These are phyloP conservation scores for Phytophthora hybrid DNA, from an alignment of 352 stramenopile species.

Conservation along the genomic window DNA sequence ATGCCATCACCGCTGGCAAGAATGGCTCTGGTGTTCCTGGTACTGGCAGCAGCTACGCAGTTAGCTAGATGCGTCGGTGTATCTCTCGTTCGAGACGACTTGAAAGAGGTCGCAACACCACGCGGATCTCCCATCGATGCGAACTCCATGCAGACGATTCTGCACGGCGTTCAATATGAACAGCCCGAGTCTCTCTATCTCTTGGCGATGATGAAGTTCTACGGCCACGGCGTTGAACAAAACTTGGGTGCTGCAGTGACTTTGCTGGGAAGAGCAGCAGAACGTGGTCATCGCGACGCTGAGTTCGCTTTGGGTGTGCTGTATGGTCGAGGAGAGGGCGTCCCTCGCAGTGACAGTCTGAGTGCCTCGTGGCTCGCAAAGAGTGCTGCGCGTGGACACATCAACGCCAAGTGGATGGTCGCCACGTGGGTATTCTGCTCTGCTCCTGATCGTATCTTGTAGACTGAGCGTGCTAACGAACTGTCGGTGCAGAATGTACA, in stretches of 20 bases:
- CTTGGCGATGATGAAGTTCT: constrained; percentile 59
- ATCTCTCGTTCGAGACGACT: constrained; percentile 33
- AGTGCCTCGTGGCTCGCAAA: constrained; percentile 50
- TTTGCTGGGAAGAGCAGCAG: constrained; percentile 39
- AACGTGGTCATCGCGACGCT: constrained; percentile 45
- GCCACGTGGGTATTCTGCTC: constrained; percentile 37
- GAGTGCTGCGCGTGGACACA: constrained; percentile 49
- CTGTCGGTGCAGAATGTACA: constrained; percentile 40
- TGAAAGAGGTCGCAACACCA: constrained; percentile 29
- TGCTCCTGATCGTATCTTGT: neutral
- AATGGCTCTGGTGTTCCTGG: constrained; percentile 7
- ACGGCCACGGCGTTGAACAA: constrained; percentile 52
- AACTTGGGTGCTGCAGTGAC: constrained; percentile 42
- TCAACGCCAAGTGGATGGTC: constrained; percentile 64
- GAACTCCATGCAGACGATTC: constrained; percentile 42
- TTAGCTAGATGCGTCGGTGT: neutral
- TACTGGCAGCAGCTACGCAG: constrained; percentile 4
- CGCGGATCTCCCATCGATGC: constrained; percentile 35
- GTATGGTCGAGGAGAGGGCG: constrained; percentile 38
- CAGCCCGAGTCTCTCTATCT: constrained; percentile 60
- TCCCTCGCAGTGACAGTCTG: constrained; percentile 41
- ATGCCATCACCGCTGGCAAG: neutral
- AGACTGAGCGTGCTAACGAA: neutral
- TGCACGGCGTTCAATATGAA: constrained; percentile 44
- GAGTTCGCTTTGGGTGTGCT: constrained; percentile 61